Conservation (phyloP, 176 grass and related monocot genomes). For the Elymus sibiricus region DNA sequence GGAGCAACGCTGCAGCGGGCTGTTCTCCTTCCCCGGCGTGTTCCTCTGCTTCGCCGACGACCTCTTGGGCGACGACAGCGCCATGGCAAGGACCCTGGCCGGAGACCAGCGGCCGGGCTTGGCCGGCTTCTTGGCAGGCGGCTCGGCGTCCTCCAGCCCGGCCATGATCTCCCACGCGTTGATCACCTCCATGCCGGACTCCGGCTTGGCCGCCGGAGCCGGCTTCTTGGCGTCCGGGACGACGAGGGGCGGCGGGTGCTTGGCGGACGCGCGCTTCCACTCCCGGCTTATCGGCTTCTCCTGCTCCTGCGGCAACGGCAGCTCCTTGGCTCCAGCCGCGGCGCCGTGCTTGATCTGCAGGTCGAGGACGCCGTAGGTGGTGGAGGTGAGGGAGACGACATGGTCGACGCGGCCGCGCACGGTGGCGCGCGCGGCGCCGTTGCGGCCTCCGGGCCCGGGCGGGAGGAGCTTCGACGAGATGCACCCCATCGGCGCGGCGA, state of each 20-base stretch:
- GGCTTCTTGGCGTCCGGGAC: slow-evolving; percentile 48
- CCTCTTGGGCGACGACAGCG: slow-evolving; percentile 54
- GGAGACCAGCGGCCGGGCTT: slow-evolving; percentile 64
- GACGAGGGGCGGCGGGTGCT: slow-evolving; percentile 39
- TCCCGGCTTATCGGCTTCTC: slow-evolving; percentile 62
- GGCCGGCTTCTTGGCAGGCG: slow-evolving; percentile 63
- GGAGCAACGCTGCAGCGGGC: slow-evolving; percentile 54
- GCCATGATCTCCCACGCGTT: slow-evolving; percentile 94
- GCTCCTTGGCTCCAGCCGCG: not conserved
- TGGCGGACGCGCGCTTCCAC: slow-evolving; percentile 41
- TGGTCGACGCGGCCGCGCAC: slow-evolving; percentile 54
- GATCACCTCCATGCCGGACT: slow-evolving; percentile 72
- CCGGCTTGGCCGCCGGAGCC: slow-evolving; percentile 22
- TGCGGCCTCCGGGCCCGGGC: slow-evolving; percentile 43
- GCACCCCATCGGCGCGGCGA: slow-evolving; percentile 64
- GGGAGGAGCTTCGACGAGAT: slow-evolving; percentile 85
- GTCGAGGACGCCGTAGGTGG: slow-evolving; percentile 86
- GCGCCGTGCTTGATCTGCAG: slow-evolving; percentile 40
- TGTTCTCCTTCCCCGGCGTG: slow-evolving; percentile 83
- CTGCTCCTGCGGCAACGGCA: slow-evolving; percentile 28
- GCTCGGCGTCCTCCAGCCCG: slow-evolving; percentile 63
- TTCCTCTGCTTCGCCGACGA: slow-evolving; percentile 39
- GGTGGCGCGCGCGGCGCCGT: slow-evolving; percentile 27
- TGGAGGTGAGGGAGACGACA: slow-evolving; percentile 91
- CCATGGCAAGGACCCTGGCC: slow-evolving; percentile 39